Conservation (phyloP, 2,329 filamentous ascomycete genomes). For the Xylaria sp. region DNA sequence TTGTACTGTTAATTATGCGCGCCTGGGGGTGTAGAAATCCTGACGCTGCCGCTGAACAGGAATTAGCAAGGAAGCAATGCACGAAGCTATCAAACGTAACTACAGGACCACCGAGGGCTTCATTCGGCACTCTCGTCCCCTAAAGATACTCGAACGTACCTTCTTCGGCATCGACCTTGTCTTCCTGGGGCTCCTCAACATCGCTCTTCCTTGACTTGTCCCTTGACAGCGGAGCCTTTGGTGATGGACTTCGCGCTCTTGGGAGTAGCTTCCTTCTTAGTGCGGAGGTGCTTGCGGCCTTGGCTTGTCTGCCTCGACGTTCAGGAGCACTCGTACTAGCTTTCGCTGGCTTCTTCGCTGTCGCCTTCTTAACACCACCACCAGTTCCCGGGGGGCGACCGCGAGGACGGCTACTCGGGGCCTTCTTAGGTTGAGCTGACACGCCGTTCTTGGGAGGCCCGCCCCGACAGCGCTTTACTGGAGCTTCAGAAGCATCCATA, state of each 20-base stretch:
- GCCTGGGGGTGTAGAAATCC: neutral
- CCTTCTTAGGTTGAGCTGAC: conserved; percentile 48
- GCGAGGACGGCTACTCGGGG: conserved; percentile 59
- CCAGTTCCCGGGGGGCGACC: conserved; percentile 59
- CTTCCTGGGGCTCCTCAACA: conserved; percentile 45
- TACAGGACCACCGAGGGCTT: too few relatives aligned
- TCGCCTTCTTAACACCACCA: conserved; percentile 48
- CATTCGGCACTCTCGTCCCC: too few relatives aligned
- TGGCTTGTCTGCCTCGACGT: conserved; percentile 52
- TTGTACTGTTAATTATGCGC: neutral
- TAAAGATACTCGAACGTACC: conserved; percentile 37
- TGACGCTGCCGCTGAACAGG: too few relatives aligned
- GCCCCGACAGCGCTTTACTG: conserved; percentile 53
- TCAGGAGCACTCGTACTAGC: conserved; percentile 35
- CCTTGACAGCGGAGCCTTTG: conserved; percentile 40
- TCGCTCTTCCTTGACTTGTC: conserved; percentile 46
- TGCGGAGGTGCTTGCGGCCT: conserved; percentile 41
- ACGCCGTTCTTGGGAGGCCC: conserved; percentile 55
- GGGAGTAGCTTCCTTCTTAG: conserved; percentile 48
- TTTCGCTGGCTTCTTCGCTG: conserved; percentile 36
- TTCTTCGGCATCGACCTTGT: conserved; percentile 40
- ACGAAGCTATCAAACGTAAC: too few relatives aligned
- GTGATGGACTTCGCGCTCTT: conserved; percentile 37
- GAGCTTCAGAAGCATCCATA: conserved; percentile 40
- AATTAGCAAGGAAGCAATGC: too few relatives aligned